Base-by-base conservation (phyloP, 768 basidiomycete genomes). In the Mycena olivaceomarginata region DNA sequence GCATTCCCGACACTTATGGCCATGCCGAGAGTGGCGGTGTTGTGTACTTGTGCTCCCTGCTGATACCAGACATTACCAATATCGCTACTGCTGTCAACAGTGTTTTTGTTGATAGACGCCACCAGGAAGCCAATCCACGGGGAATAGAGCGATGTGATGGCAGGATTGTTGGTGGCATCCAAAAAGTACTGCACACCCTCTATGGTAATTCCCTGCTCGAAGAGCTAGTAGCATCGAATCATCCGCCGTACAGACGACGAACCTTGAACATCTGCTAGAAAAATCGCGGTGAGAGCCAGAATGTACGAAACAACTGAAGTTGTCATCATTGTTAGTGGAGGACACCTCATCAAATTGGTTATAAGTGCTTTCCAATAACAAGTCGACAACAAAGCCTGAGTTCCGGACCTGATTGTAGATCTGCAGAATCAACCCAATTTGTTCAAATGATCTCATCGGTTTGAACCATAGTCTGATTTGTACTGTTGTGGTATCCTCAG, bases 61-160 rank as follows among this genome's bases (percentile, higher is more conserved):
- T 56, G 31, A 57, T 51, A 64, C 71, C 71, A 72, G 31, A 72
- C 71, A 56, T 72, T 72, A 10, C 71, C 71, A 4, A 72, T 31
- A 22, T 71, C 45, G 39, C 53, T 48, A 31, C 39, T 41, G 57
- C 16, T 31, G 7, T 25, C 22, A 6, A n/a, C 11, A 2, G 71
- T 48, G 51, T 72, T 65, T 8, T 64, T 37, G 0, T 16, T 56
- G 46, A 72, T 72, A 5, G 63, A 18, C 13, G 48, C 8, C 12
- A n/a, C 71, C 43, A 65, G 71, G 71, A n/a, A 65, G 7, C 62
- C 71, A 18, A 72, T 72, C 71, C 71, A 72, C 39, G 62, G 5
- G n/a, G 71, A 64, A 22, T 72, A 72, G 37, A 72, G 45, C 2
- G 63, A 31, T 16, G 71, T 65, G 71, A 72, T 37, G 22, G 62